phyloP scores from a whole-genome alignment of 441 rosid species.

The Brassica hybrid region DNA sequence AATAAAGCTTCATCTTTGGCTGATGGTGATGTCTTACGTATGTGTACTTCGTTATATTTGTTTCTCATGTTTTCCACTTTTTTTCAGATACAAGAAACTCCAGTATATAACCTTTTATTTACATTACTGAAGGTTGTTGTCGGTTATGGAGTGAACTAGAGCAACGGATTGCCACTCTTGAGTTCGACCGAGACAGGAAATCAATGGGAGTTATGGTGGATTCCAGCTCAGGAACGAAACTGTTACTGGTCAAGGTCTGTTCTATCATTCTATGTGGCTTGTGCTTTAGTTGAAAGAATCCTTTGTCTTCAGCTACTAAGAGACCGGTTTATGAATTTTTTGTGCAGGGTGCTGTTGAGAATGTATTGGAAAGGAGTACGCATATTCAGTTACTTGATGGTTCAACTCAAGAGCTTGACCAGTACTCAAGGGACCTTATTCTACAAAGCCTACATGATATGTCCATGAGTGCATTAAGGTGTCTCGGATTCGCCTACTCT shows the following conservation, averaged over 20 bases:
- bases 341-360: slow-evolving; percentile 93
- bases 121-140: slow-evolving; percentile 64
- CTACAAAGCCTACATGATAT: slow-evolving; percentile 68
- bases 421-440: slow-evolving; percentile 59
- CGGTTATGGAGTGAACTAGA: slow-evolving; percentile 70
- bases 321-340: neutral
- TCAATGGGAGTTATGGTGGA: slow-evolving; percentile 97
- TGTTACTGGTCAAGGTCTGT: slow-evolving; percentile 84
- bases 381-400: slow-evolving; percentile 78
- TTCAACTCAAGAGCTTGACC: slow-evolving; percentile 65
- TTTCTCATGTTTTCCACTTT: slow-evolving; percentile 13
- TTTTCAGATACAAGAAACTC: neutral
- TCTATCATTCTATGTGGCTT: no score
- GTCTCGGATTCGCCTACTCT: slow-evolving; percentile 86
- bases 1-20: slow-evolving; percentile 3
- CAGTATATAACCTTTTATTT: neutral
- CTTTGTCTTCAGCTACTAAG: neutral
- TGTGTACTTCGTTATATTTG: slow-evolving; percentile 21
- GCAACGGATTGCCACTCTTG: slow-evolving; percentile 86
- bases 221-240: slow-evolving; percentile 68
- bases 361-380: slow-evolving; percentile 84
- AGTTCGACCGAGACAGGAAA: slow-evolving; percentile 92
- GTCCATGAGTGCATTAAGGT: slow-evolving; percentile 80
- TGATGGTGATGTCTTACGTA: slow-evolving; percentile 19
- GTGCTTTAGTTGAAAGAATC: neutral